A percentile compares a stretch with the other conserved stretches of the same genome.
phyloP scores from a whole-genome alignment of 1,139 yeast genomes.

The Tardiomyces depauwii region DNA sequence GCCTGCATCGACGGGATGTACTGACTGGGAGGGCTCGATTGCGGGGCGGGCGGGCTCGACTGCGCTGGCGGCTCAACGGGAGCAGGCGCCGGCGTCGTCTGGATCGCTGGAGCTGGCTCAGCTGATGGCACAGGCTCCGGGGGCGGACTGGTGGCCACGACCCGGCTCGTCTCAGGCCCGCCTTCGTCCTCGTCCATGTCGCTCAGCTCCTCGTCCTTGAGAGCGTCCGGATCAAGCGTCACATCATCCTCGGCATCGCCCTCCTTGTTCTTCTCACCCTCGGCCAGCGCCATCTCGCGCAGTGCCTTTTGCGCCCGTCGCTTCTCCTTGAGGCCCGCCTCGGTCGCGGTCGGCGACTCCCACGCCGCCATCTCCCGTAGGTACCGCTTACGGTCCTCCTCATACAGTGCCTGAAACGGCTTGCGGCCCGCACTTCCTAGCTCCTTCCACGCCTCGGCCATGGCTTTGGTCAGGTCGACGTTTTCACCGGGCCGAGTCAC shows the following conservation, averaged over 20 bases:
- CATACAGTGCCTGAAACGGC: constrained; percentile 68
- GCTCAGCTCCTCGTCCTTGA: background rate
- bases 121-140: background rate
- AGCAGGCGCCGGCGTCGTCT: no score
- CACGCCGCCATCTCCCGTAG: constrained; percentile 63
- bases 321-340: constrained; percentile 16
- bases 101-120: background rate
- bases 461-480: constrained; percentile 57
- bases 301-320: constrained; percentile 16
- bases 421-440: constrained; percentile 58
- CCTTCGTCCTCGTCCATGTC: background rate
- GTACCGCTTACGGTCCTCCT: constrained; percentile 69
- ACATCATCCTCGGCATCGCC: constrained; percentile 4
- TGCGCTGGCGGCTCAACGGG: no score
- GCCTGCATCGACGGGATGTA: background rate
- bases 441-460: constrained; percentile 82
- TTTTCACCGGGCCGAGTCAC: constrained; percentile 31
- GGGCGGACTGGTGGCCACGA: background rate
- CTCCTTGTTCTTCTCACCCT: constrained; percentile 5
- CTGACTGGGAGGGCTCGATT: background rate
- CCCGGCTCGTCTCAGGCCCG: background rate
- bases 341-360: constrained; percentile 23
- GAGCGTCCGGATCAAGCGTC: background rate
- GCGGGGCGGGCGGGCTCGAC: background rate
- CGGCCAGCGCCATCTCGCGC: constrained; percentile 1